Base-by-base conservation (phyloP, 2,329 filamentous ascomycete genomes). In the Cladorrhinum sp. region DNA sequence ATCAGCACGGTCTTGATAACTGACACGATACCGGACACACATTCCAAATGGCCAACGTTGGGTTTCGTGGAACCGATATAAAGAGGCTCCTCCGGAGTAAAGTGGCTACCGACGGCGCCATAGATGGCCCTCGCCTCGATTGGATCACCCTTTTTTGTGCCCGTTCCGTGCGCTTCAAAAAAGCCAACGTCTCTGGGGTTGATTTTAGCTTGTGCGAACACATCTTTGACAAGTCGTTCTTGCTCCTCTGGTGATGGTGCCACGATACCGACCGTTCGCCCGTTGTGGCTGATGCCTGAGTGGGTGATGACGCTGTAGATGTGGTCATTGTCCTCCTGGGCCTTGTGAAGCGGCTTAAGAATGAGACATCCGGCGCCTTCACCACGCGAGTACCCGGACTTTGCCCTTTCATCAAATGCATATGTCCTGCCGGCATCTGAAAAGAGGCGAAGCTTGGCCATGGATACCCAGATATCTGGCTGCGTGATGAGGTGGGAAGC, bases 121-220 rank as follows among this genome's bases (percentile, higher is more conserved):
- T 71, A 65, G 23, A 81, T 74, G n/a, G 77, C 79, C 1, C 63
- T 65, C 0, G 76, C 76, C 64, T 82, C 80, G 18, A 75, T 73
- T 0, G 78, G 77, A 62, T 82, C 80, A 1, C 80, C 80, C 3
- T 76, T 75, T 27, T 71, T 67, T 1, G 79, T 82, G 3, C 78
- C 79, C 0, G 80, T 81, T 2, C 78, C 79, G 61, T 82, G 79
- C 4, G 72, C 71, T 66, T 79, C 77, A 48, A 78, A 70, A 56
- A 74, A 77, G 41, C 69, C 68, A n/a, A 69, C 68, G 23, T 70
- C 64, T 4, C 38, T 29, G 7, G 67, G 67, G 32, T 65, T 23
- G 55, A 70, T 64, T 12, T 48, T 41, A 27, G 66, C 66, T 52
- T 66, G 62, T 1, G 57, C 24, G 22, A 67, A 67, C 7, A 68